These are phyloP conservation scores for Termitomyces eurrhizus DNA, from an alignment of 768 basidiomycete genomes.

Conservation along the genomic window DNA sequence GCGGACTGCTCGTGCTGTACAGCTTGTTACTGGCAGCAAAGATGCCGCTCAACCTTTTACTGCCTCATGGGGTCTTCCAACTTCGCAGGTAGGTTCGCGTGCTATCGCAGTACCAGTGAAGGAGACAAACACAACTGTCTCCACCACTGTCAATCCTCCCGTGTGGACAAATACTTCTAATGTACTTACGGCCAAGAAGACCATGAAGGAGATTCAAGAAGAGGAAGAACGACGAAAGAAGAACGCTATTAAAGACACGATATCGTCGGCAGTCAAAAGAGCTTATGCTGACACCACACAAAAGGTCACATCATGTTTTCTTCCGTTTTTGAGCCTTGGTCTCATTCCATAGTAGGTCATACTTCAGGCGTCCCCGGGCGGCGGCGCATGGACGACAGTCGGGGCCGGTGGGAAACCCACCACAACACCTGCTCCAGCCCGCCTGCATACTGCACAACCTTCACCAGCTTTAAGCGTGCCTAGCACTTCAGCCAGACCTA, in stretches of 20 bases:
- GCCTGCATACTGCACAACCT: constrained; percentile 26
- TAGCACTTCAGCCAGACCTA: constrained; percentile 32
- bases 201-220: constrained; percentile 98
- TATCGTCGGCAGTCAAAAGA: constrained; percentile 55
- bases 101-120: constrained; percentile 30
- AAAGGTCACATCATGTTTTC: constrained; percentile 45
- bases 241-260: constrained; percentile 53
- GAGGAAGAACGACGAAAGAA: constrained; percentile 91
- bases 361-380: constrained; percentile 21
- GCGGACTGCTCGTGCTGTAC: constrained; percentile 46
- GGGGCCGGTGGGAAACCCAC: constrained; percentile 69
- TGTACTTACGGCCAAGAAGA: constrained; percentile 66
- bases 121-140: constrained; percentile 28
- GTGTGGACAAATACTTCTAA: constrained; percentile 75
- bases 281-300: constrained; percentile 77
- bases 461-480: constrained; percentile 25
- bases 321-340: background rate
- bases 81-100: constrained; percentile 72
- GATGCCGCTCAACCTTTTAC: constrained; percentile 64
- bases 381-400: constrained; percentile 82
- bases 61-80: constrained; percentile 82
- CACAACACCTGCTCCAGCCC: constrained; percentile 28
- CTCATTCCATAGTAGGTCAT: constrained; percentile 22
- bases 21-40: constrained; percentile 30
- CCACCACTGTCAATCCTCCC: constrained; percentile 37